Base-by-base conservation (phyloP, 148 eudicot genomes). In the Vaccinium darrowii region DNA sequence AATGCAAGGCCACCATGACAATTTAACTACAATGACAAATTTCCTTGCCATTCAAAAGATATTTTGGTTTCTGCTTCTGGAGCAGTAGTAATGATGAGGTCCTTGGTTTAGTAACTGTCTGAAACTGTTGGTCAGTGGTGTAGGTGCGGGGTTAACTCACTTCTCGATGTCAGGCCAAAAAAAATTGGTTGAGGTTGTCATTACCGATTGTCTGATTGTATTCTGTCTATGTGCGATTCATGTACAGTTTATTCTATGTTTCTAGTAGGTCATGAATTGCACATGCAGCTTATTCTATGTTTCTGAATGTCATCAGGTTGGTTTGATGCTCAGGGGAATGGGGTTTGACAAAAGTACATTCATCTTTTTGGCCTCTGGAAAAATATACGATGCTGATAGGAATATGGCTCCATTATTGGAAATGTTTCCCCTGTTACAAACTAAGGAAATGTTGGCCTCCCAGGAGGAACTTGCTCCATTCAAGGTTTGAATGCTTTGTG, bases 301-400 rank as follows among this genome's bases (percentile, higher is more conserved):
- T 78, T 79, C 81, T 81, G 3, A 1, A 81, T 86, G 83, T 81
- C 60, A 85, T 84, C 89, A 97, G 99, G 99, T 97, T 25, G 99
- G 99, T 65, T 87, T 97, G 89, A 95, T 94, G 98, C 98, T 97
- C 79, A 92, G 99, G 84, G 99, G 99, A 79, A 97, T 97, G 98
- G 99, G 99, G 81, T 97, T 97, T 84, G 92, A 92, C 86, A 91
- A 87, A 73, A 92, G 91, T 84, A 95, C 99, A 79, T 90, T 96
- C 25, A 95, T 97, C 53, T 97, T 85, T 88, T 88, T 97, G 90
- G 99, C 99, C 73, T 95, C 99, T 85, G 99, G 98, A 78, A 91
- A 89, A 90, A 97, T 97, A 86, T 97, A 97, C 77, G 94, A 97
- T 85, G 93, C 98, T 58, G 96, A 93, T 84, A 93, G 98, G 88